These are phyloP conservation scores for Yamadazyma olivae DNA, from an alignment of 805 yeast species.

Conservation along the genomic window DNA sequence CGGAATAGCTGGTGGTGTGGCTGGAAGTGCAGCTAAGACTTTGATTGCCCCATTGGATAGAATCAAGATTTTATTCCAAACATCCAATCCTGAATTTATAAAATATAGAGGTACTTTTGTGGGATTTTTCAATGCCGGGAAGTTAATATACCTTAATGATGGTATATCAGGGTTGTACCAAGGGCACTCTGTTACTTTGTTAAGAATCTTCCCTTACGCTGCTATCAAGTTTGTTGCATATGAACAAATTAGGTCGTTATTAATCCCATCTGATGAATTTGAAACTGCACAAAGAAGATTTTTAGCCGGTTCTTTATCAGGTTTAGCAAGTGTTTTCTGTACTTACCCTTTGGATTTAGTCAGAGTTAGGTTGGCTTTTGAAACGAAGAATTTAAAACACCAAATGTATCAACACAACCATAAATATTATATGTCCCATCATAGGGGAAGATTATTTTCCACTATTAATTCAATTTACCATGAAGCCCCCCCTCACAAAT, in stretches of 20 bases:
- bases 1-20: conserved; percentile 92
- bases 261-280: conserved; percentile 70
- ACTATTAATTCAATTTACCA: conserved; percentile 29
- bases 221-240: conserved; percentile 95
- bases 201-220: conserved; percentile 94
- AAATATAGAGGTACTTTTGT: conserved; percentile 74
- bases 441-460: conserved; percentile 29
- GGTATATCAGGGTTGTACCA: conserved; percentile 84
- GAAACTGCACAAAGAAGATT: conserved; percentile 83
- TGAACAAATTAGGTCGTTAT: conserved; percentile 78
- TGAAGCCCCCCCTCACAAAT: conserved; percentile 34
- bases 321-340: conserved; percentile 78
- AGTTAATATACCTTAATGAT: conserved; percentile 60
- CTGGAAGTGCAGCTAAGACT: conserved; percentile 96
- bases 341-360: conserved; percentile 92
- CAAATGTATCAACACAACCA: conserved; percentile 17
- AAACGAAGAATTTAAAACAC: conserved; percentile 48
- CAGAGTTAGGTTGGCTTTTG: conserved; percentile 89
- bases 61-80: conserved; percentile 91
- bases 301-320: conserved; percentile 87
- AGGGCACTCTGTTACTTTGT: conserved; percentile 91
- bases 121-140: conserved; percentile 75
- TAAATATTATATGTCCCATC: conserved; percentile 23
- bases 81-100: conserved; percentile 84
- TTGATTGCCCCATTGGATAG: conserved; percentile 93